A percentile compares a stretch with the other conserved stretches of the same genome.
phyloP scores from a whole-genome alignment of 1,284 basidiomycete species.

The Apiotrichum sp. region DNA sequence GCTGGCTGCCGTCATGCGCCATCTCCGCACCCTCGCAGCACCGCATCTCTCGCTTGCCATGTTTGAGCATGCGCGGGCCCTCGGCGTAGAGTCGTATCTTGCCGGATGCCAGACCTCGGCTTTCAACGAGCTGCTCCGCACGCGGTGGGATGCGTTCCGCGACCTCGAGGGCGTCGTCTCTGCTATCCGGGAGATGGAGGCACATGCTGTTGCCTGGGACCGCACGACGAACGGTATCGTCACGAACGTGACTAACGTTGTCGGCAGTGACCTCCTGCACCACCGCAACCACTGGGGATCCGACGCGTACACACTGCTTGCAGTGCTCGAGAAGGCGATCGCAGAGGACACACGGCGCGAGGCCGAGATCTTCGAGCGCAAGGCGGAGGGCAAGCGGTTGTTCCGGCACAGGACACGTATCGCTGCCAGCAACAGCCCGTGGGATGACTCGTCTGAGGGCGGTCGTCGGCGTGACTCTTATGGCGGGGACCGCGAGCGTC shows the following conservation, averaged over 20 bases:
- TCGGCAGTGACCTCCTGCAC: conserved; percentile 28
- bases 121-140: conserved; percentile 76
- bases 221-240: conserved; percentile 56
- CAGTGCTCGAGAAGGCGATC: conserved; percentile 9
- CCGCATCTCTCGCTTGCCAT: conserved; percentile 74
- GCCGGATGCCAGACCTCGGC: conserved; percentile 76
- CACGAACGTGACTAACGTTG: conserved; percentile 61
- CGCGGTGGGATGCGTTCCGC: conserved; percentile 71
- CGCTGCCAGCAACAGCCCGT: no score
- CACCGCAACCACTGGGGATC: conserved; percentile 6
- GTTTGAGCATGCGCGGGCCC: conserved; percentile 67
- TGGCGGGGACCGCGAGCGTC: no score
- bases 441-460: no score
- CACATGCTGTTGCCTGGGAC: conserved; percentile 66
- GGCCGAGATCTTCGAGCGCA: conserved; percentile 5
- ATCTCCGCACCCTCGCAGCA: conserved; percentile 67
- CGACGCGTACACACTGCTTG: conserved; percentile 8
- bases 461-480: no score
- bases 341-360: conserved; percentile 9
- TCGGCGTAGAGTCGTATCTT: conserved; percentile 70
- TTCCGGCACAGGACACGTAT: background rate
- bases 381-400: background rate
- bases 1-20: conserved; percentile 64
- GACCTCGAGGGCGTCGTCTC: conserved; percentile 67
- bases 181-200: conserved; percentile 70